A percentile compares a stretch with the other conserved stretches of the same genome.
Evolutionary conservation across 768 basidiomycete genomes (phyloP).

Genomic region (Chlorophyllum brunneum): DNA sequence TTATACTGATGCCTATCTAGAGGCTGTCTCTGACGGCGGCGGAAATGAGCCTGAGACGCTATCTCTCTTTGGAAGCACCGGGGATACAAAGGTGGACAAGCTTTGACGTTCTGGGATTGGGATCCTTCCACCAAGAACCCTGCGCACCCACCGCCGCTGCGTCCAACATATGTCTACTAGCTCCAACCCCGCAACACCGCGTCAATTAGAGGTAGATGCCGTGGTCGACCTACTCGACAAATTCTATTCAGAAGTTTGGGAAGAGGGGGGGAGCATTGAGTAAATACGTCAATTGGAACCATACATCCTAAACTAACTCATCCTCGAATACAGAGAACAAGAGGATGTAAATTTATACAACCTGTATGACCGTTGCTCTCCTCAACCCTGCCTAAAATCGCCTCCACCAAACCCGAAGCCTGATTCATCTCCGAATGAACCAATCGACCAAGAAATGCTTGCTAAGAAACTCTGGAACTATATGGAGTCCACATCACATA

Average conservation of each 20-base stretch:
- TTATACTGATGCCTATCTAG: slow-evolving; percentile 1
- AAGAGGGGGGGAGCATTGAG: slow-evolving; percentile 9
- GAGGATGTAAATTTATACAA: slow-evolving; percentile 27
- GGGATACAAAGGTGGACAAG: slow-evolving; percentile 2
- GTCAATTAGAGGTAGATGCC: slow-evolving; percentile 11
- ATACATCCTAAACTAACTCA: background rate
- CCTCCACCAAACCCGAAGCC: background rate
- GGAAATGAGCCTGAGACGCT: slow-evolving; percentile 11
- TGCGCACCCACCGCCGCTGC: background rate
- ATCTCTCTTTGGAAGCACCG: background rate
- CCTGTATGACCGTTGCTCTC: slow-evolving; percentile 21
- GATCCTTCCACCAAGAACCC: slow-evolving; percentile 2
- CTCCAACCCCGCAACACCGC: background rate
- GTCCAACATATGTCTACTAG: background rate
- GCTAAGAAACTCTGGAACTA: slow-evolving; percentile 8
- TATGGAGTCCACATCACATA: background rate
- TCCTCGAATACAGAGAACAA: slow-evolving; percentile 18
- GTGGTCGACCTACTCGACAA: slow-evolving; percentile 18
- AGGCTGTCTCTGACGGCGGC: slow-evolving; percentile 6
- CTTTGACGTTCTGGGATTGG: too few species aligned
- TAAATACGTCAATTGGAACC: slow-evolving; percentile 13
- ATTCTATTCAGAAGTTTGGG: slow-evolving; percentile 17
- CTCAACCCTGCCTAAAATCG: slow-evolving; percentile 10
- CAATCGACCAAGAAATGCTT: slow-evolving; percentile 7
- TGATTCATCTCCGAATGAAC: background rate